phyloP scores from a whole-genome alignment of 2,329 filamentous ascomycete genomes.

The Capronia coronata region DNA sequence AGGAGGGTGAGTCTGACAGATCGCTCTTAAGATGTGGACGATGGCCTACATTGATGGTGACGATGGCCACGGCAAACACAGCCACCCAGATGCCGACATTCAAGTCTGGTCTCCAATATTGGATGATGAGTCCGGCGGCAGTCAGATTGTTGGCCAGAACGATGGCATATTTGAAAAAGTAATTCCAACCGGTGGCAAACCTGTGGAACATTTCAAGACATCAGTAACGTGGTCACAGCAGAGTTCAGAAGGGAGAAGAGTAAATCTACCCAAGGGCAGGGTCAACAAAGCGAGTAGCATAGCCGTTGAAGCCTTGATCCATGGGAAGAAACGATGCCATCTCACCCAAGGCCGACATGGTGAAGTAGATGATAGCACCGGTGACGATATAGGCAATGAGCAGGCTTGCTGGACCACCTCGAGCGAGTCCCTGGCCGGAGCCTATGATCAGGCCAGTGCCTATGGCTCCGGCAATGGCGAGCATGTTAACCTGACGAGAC shows the following conservation, averaged over 20 bases:
- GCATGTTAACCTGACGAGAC: constrained; percentile 30
- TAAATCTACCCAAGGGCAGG: constrained; percentile 43
- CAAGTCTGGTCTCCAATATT: constrained; percentile 53
- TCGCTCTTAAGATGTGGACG: too few relatives aligned
- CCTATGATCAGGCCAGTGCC: constrained; percentile 81
- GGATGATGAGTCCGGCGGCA: constrained; percentile 55
- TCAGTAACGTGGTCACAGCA: neutral
- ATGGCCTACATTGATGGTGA: constrained; percentile 30
- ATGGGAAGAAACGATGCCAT: constrained; percentile 54
- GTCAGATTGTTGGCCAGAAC: constrained; percentile 67
- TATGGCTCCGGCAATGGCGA: constrained; percentile 23
- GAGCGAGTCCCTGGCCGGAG: constrained; percentile 62
- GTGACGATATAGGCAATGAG: constrained; percentile 34
- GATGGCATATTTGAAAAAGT: constrained; percentile 62
- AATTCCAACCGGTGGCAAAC: constrained; percentile 34
- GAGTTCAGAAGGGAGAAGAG: too few relatives aligned
- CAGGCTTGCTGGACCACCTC: constrained; percentile 56
- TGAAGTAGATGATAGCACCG: constrained; percentile 36
- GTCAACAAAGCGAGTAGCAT: constrained; percentile 47
- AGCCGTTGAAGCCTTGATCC: constrained; percentile 50
- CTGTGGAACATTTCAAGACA: constrained; percentile 13
- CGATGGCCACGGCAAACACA: constrained; percentile 33
- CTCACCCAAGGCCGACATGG: constrained; percentile 47
- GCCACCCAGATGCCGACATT: constrained; percentile 40
- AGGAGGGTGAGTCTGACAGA: neutral